Evolutionary conservation across 768 basidiomycete genomes (phyloP), one percentile per base, ranked within the genome.

Genomic region (Glaciozyma martinii): DNA sequence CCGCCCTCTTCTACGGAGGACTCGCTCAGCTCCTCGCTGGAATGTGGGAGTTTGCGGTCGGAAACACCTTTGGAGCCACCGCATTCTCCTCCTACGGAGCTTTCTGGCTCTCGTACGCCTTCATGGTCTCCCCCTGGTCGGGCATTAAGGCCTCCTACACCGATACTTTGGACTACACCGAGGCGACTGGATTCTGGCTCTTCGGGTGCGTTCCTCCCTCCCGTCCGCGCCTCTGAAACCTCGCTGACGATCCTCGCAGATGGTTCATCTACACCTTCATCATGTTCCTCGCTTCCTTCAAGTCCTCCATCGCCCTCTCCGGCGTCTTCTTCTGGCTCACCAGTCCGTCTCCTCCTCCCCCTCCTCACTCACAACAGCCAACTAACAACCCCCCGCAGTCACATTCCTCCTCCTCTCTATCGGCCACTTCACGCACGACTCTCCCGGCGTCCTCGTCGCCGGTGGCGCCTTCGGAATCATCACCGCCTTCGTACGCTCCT

Each of bases 91-190:
- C 86, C 1, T 92, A 87, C 68, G 90, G 90, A 29, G 87, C 84
- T 3, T 92, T 91, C 81, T 92, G 90, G 90, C 79, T 91, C 78
- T 87, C 89, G 29, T 61, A 83, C 58, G 87, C 84, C 5, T 80
- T 83, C 0, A 84, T 92, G 70, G 76, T 87, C 72, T 81, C 89
- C 52, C 90, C 90, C 1, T 81, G 82, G 46, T 81, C 81, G 2
- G 87, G 86, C 9, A 81, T 90, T 55, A 16, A 70, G 8, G 74
- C 79, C 0, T 82, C 88, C 0, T 90, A 85, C 72, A 57, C 66
- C 0, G 67, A 62, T 25, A 53, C 61, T 0, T 61, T 15, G 9
- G 81, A 85, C 71, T 73, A 86, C 15, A 56, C 71, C 5, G 80
- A 81, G 56, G 89, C 87, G 0, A 72, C 90, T 19, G 88, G 86